Evolutionary conservation across 2,329 filamentous ascomycete species (phyloP).

Genomic region (Microsporum ferrugineum): DNA sequence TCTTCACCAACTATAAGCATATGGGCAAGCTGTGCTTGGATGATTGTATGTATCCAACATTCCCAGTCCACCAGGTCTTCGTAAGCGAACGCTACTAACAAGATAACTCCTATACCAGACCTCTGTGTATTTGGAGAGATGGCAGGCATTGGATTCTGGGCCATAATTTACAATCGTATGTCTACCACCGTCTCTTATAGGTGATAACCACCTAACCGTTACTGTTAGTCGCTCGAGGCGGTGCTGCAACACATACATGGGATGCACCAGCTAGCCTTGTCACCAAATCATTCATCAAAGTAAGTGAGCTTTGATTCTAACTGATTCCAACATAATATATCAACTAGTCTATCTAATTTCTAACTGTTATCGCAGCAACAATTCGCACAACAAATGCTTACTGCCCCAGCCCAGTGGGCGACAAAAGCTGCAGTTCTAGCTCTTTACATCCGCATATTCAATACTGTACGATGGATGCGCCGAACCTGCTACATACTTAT

Average conservation of each 20-base stretch:
- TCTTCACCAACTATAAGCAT: neutral
- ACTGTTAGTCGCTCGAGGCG: neutral
- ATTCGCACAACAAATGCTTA: neutral
- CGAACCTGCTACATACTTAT: neutral
- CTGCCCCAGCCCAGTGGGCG: neutral
- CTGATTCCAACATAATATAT: neutral
- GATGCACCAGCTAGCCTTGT: neutral
- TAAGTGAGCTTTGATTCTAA: neutral
- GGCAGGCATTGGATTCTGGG: neutral
- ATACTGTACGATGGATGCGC: neutral
- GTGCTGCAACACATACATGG: neutral
- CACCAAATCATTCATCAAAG: neutral
- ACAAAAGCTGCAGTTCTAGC: neutral
- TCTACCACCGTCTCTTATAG: neutral
- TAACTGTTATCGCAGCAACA: neutral
- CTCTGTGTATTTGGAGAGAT: neutral
- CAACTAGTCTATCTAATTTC: neutral
- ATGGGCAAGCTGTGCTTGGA: neutral
- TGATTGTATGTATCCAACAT: neutral
- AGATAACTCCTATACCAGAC: neutral
- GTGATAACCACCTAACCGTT: neutral
- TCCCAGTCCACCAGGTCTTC: neutral
- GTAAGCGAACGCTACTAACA: neutral
- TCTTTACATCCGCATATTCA: slow-evolving; percentile 1
- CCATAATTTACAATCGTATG: neutral